Percentiles rank a stretch among this genome's conserved stretches.
These are phyloP conservation scores for Coniochaeta prunicola DNA, from an alignment of 2,329 filamentous ascomycete species.

Conservation along the genomic window DNA sequence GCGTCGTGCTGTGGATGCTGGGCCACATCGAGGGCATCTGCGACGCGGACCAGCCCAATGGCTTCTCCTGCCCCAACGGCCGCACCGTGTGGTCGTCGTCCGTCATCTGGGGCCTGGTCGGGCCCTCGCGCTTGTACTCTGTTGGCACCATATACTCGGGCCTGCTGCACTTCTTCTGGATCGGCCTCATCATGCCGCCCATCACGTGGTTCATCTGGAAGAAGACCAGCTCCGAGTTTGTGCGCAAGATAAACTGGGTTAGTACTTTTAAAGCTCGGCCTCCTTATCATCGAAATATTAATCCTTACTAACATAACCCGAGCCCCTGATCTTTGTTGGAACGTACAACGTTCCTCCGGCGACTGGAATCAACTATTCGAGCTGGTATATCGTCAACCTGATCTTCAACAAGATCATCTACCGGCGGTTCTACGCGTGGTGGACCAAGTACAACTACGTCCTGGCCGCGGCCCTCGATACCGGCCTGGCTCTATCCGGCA, in stretches of 20 bases:
- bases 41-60: slow-evolving; percentile 27
- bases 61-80: slow-evolving; percentile 41
- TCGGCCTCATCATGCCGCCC: slow-evolving; percentile 40
- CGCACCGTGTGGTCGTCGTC: slow-evolving; percentile 49
- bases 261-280: too few species aligned
- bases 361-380: too few species aligned
- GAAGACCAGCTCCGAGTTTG: slow-evolving; percentile 15
- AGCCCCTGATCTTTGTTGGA: too few species aligned
- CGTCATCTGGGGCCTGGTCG: slow-evolving; percentile 51
- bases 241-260: slow-evolving; percentile 42
- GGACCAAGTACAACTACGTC: slow-evolving; percentile 31
- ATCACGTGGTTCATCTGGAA: slow-evolving; percentile 25
- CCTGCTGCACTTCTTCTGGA: slow-evolving; percentile 37
- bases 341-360: too few species aligned
- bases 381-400: slow-evolving; percentile 35
- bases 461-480: not conserved
- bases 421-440: slow-evolving; percentile 34
- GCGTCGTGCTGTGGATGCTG: slow-evolving; percentile 35
- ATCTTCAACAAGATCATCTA: slow-evolving; percentile 37
- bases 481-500: slow-evolving; percentile 18
- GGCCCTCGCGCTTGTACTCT: slow-evolving; percentile 42
- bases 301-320: too few species aligned
- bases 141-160: slow-evolving; percentile 40
- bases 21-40: slow-evolving; percentile 43
- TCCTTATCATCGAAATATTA: too few species aligned